These are phyloP conservation scores for Helicosporidium sp. DNA, from an alignment of 139 green algal species.

Conservation along the genomic window DNA sequence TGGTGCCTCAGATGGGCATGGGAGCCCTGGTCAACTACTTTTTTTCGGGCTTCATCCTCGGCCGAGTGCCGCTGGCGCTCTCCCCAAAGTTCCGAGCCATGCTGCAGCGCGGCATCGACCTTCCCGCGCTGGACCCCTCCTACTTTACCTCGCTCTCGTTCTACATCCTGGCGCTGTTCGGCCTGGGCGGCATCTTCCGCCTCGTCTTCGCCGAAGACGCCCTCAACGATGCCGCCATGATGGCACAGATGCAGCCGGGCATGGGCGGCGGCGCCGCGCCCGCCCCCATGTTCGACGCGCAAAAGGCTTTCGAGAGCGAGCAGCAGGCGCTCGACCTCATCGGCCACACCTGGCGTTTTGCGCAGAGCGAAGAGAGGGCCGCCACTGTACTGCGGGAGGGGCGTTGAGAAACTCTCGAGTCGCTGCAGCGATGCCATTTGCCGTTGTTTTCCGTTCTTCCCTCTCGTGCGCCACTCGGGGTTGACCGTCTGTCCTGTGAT, in stretches of 20 bases:
- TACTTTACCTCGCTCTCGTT: constrained; percentile 83
- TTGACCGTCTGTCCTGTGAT: no score
- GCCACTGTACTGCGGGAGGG: no score
- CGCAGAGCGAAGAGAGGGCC: no score
- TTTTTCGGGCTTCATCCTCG: constrained; percentile 74
- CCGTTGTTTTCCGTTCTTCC: no score
- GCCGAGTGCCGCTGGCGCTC: constrained; percentile 62
- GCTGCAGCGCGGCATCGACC: constrained; percentile 72
- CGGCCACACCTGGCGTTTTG: no score
- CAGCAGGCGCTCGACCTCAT: constrained; percentile 27
- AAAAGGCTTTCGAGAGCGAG: constrained; percentile 52
- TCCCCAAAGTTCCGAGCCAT: constrained; percentile 70
- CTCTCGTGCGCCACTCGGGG: no score
- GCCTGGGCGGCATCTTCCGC: constrained; percentile 45
- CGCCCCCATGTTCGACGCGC: constrained; percentile 32
- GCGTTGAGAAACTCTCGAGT: no score
- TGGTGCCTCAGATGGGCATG: constrained; percentile 62
- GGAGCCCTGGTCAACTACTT: constrained; percentile 63
- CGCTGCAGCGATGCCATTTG: no score
- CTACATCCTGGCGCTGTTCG: constrained; percentile 83
- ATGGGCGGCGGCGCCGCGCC: constrained; percentile 27
- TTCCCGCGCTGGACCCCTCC: constrained; percentile 59
- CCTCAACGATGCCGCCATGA: constrained; percentile 57
- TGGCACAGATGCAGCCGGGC: constrained; percentile 43
- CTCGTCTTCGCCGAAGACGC: constrained; percentile 66